Evolutionary conservation across 2,329 filamentous ascomycete genomes (phyloP), one percentile per base, ranked within the genome.

Genomic region (Hymenoscyphus infarciens): DNA sequence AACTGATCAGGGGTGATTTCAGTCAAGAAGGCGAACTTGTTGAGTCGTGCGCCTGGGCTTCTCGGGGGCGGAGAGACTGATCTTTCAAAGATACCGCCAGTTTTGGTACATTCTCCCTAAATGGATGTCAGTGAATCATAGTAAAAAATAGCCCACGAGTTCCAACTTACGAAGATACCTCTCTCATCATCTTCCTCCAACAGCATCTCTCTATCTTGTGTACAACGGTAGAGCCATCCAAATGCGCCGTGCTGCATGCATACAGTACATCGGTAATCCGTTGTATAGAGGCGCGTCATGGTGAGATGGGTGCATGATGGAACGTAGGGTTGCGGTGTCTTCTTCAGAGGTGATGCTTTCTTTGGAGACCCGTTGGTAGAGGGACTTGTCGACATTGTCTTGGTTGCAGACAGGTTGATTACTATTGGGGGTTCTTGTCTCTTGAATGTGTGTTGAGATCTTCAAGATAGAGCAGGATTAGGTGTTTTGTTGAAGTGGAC

Each of bases 151-250:
- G n/a, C 25, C 10, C n/a, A 11, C 10, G 7, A 49, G 4, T 22
- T 19, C 19, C 8, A 35, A 35, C 33, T 35, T 15, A 35, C 33
- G 33, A 35, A 35, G 13, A 49, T 3, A 25, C 71, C 70, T 27
- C 68, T 69, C 31, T 71, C 66, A 13, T 75, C 68, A 19, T 74
- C 73, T 52, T 78, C 74, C 19, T 77, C 74, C 33, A 82, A 70
- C 49, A 78, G 68, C 16, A 76, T 71, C 33, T 83, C 79, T 11
- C 77, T 77, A 69, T 92, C 89, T 72, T 90, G 84, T 13, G 81
- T 83, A 74, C 91, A 95, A 63, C 82, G 80, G 74, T 91, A 95
- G 25, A 95, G 76, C 84, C 88, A 95, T 29, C 89, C 89, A 60
- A 87, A 79, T 16, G 80, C 75, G 0, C 87, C 83, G 1, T 75